A percentile compares a stretch with the other conserved stretches of the same genome.
Evolutionary conservation across 176 grass and related monocot species (phyloP).

Genomic region (Ananas comosus): DNA sequence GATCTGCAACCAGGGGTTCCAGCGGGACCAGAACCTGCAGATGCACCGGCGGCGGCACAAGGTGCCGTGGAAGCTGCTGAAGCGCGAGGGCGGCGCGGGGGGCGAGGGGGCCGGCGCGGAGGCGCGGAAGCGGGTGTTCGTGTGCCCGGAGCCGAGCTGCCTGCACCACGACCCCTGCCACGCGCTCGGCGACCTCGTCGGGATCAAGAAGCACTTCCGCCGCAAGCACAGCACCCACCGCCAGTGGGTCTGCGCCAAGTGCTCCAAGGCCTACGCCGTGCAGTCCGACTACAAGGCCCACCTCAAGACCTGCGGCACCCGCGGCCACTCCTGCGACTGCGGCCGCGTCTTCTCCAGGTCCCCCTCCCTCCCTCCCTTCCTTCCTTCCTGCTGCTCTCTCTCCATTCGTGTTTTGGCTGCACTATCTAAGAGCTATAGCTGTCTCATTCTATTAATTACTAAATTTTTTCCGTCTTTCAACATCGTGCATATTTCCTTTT

Average conservation of each 20-base stretch:
- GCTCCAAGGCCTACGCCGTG: conserved; percentile 87
- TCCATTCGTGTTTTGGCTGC: too few relatives aligned
- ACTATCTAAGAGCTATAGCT: too few relatives aligned
- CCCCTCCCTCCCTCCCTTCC: not conserved
- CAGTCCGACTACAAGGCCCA: conserved; percentile 93
- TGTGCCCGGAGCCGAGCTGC: conserved; percentile 90
- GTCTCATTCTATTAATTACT: too few relatives aligned
- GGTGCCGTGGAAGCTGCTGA: conserved; percentile 86
- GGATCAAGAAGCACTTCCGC: conserved; percentile 90
- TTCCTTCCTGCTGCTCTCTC: too few relatives aligned
- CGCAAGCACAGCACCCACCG: conserved; percentile 80
- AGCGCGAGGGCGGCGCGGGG: conserved; percentile 32
- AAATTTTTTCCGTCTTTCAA: too few relatives aligned
- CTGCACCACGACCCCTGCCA: conserved; percentile 72
- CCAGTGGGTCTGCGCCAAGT: conserved; percentile 67
- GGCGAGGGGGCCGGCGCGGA: conserved; percentile 23
- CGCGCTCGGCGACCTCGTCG: conserved; percentile 64
- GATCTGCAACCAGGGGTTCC: conserved; percentile 88
- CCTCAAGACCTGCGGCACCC: conserved; percentile 80
- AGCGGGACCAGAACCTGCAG: conserved; percentile 84
- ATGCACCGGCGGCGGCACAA: conserved; percentile 86
- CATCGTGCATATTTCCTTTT: too few relatives aligned
- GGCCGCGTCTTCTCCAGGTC: conserved; percentile 83
- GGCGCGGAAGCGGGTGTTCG: conserved; percentile 68
- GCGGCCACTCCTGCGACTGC: conserved; percentile 76